Base-by-base conservation (phyloP, 306 rosid species). In the Hippophae gyantsensis region DNA sequence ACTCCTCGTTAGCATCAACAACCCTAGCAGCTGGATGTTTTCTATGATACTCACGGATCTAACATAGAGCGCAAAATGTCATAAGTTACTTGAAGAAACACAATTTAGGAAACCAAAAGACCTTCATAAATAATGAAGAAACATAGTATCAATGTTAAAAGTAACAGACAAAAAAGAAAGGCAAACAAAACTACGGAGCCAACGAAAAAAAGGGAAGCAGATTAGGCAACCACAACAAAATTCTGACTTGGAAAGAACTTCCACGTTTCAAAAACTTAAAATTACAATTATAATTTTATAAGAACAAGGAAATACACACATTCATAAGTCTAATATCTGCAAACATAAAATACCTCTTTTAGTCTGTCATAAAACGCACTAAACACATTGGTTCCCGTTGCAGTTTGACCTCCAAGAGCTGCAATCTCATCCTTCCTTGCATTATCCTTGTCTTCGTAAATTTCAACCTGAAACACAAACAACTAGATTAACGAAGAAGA, bases 371-470 rank as follows among this genome's bases (percentile, higher is more conserved):
- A 88, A 52, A 92, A 92, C 44, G 99, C 95, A 77, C 96, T 85
- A 38, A 92, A 92, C 56, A 92, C 96, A 52, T 92, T 92, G 51
- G 78, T 80, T 62, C 95, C 99, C 0, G 87, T 73, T 7, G 93
- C 87, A 43, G 96, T 88, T 79, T 92, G 99, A 11, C 99, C 99
- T 54, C 99, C 99, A 9, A 92, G 81, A 40, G 96, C 95, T 11
- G 93, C 95, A 80, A 92, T 85, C 79, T 92, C 99, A 65, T 88
- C 99, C 79, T 85, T 88, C 81, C 99, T 81, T 0, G 96, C 95
- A 79, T 13, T 75, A 68, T 88, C 99, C 44, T 75, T 80, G 57
- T 92, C 99, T 52, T 85, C 96, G 38, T 92, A 88, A 53, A 82
- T 78, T 65, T 82, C 95, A 80, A 82, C 74, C 98, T 92, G 74